phyloP scores from a whole-genome alignment of 2,329 filamentous ascomycete species.

The Diaporthe citrichinensis region DNA sequence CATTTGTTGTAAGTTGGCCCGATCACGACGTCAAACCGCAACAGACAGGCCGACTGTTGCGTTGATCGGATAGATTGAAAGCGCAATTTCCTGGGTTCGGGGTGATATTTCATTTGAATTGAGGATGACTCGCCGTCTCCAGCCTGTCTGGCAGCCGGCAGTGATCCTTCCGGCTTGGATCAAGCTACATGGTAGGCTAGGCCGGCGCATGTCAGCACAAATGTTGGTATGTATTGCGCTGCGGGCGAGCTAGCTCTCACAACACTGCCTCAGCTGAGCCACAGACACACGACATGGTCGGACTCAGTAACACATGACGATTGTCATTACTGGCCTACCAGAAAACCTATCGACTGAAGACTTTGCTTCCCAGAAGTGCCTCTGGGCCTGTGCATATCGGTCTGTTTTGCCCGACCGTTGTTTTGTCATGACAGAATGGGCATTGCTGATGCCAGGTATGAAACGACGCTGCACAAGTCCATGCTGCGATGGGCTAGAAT shows the following conservation, averaged over 20 bases:
- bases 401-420: too few species aligned
- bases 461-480: background rate
- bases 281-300: background rate
- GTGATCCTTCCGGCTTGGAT: background rate
- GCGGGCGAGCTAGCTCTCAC: background rate
- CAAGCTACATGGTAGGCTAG: background rate
- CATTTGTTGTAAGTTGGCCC: background rate
- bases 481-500: background rate
- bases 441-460: background rate
- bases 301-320: background rate
- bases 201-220: background rate
- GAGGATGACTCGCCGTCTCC: background rate
- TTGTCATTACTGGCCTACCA: background rate
- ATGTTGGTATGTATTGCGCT: background rate
- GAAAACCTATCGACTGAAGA: too few species aligned
- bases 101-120: background rate
- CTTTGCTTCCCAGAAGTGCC: too few species aligned
- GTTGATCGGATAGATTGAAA: background rate
- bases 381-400: too few species aligned
- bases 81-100: background rate
- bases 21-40: background rate
- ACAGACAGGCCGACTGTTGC: background rate
- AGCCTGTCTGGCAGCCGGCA: background rate
- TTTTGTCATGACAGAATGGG: too few species aligned
- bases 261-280: slow-evolving; percentile 1